Percentiles rank a stretch among this genome's conserved stretches.
Conservation (phyloP, 2,329 filamentous ascomycete species). For the Lasiodiplodia hormozganensis region DNA sequence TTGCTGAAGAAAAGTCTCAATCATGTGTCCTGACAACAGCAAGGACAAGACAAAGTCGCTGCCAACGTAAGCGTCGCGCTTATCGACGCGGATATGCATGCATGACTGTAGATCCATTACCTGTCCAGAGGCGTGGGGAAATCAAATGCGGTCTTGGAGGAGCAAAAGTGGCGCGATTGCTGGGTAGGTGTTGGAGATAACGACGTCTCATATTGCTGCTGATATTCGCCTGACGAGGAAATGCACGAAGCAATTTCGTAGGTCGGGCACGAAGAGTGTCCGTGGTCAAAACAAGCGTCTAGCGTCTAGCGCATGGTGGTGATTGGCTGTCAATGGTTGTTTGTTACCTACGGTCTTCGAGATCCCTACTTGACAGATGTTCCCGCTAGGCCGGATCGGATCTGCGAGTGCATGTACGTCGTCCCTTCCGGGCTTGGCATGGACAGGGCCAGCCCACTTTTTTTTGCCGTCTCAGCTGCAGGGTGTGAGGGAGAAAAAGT, state of each 20-base stretch:
- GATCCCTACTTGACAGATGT: not conserved
- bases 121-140: too few species aligned
- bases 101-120: too few species aligned
- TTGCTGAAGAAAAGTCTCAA: too few species aligned
- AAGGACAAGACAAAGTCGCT: not conserved
- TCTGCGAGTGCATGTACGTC: not conserved
- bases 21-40: too few species aligned
- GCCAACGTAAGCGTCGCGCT: not conserved
- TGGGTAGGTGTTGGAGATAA: too few species aligned
- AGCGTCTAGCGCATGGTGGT: not conserved
- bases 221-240: too few species aligned
- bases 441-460: not conserved
- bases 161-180: too few species aligned
- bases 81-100: not conserved
- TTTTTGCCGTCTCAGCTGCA: constrained; percentile 3
- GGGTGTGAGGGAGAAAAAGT: not conserved
- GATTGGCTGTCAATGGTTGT: not conserved
- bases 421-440: not conserved
- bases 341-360: not conserved
- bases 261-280: not conserved
- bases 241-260: too few species aligned
- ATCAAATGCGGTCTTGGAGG: too few species aligned
- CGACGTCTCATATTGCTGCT: too few species aligned
- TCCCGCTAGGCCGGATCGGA: constrained; percentile 17
- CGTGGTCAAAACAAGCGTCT: constrained; percentile 3